Percentiles rank a stretch among this genome's conserved stretches.
Conservation (phyloP, 2,329 filamentous ascomycete genomes). For the Verticillium zaregamsianum region DNA sequence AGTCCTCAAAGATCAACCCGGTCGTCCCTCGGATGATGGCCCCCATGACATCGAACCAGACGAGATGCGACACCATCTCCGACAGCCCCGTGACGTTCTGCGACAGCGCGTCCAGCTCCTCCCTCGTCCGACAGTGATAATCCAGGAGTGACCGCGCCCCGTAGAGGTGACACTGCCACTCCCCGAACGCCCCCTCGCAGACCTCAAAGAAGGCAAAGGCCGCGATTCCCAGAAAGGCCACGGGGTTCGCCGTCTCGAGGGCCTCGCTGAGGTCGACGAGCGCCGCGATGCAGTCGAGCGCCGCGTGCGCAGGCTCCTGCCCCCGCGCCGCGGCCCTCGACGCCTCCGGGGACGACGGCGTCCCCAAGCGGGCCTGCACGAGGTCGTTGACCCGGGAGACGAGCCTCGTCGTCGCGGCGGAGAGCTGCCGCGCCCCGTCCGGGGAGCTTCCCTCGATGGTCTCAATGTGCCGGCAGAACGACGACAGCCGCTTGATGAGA, state of each 20-base stretch:
- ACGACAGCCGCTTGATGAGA: slow-evolving; percentile 1
- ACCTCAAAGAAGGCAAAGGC: slow-evolving; percentile 40
- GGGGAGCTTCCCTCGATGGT: background rate
- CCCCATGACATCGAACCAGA: slow-evolving; percentile 36
- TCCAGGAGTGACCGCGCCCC: slow-evolving; percentile 35
- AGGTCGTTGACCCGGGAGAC: slow-evolving; percentile 20
- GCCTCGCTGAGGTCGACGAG: slow-evolving; percentile 32
- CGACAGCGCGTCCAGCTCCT: slow-evolving; percentile 28
- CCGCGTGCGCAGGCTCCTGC: background rate
- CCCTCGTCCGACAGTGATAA: slow-evolving; percentile 28
- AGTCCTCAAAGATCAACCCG: slow-evolving; percentile 32
- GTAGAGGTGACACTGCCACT: slow-evolving; percentile 32
- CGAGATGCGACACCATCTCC: slow-evolving; percentile 32
- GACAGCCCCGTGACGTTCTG: slow-evolving; percentile 26
- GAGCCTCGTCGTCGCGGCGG: slow-evolving; percentile 11
- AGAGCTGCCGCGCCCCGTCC: background rate
- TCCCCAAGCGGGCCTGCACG: slow-evolving; percentile 14
- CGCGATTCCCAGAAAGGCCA: slow-evolving; percentile 37
- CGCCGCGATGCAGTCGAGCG: slow-evolving; percentile 23
- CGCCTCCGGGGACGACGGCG: background rate
- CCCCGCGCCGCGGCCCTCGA: background rate
- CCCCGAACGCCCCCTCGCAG: slow-evolving; percentile 30
- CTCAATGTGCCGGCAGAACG: background rate
- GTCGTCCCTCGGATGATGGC: slow-evolving; percentile 14
- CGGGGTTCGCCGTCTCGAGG: slow-evolving; percentile 32